Percentiles rank a stretch among this genome's conserved stretches.
phyloP scores from a whole-genome alignment of 164 flowering plant genomes.

The Vitis labrusca region DNA sequence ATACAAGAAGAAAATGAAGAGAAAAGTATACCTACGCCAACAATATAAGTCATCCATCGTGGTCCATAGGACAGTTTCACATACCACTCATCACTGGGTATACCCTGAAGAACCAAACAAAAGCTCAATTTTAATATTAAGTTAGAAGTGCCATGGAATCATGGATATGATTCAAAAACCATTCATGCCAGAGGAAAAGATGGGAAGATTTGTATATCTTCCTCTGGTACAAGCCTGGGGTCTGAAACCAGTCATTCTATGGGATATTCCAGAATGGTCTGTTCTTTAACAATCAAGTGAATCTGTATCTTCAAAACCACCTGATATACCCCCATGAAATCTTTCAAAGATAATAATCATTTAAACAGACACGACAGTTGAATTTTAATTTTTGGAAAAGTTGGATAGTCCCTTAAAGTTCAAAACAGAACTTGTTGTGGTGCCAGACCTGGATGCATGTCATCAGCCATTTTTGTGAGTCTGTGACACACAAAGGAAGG shows the following conservation, averaged over 20 bases:
- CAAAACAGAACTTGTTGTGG: not conserved
- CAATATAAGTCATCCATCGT: conserved; percentile 67
- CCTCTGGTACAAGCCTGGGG: not conserved
- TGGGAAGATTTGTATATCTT: not conserved
- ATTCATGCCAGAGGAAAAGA: not conserved
- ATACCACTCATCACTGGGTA: conserved; percentile 34
- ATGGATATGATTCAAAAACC: not conserved
- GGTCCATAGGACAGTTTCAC: conserved; percentile 74
- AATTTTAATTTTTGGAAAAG: not conserved
- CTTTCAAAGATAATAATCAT: not conserved
- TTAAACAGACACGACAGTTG: not conserved
- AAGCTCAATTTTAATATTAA: not conserved
- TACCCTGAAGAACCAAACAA: conserved; percentile 29
- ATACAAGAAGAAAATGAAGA: conserved; percentile 3
- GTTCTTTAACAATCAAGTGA: not conserved
- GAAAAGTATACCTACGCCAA: conserved; percentile 46
- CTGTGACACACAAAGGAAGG: too few relatives aligned
- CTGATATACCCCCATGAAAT: not conserved
- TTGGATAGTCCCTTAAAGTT: not conserved
- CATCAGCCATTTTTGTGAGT: too few relatives aligned
- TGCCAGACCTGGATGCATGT: too few relatives aligned
- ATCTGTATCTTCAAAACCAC: not conserved
- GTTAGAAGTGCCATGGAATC: not conserved
- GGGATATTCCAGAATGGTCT: not conserved
- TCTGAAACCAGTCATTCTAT: not conserved